Percentiles rank a stretch among this genome's conserved stretches.
Conservation (phyloP, 306 rosid genomes). For the Quercus variabilis region DNA sequence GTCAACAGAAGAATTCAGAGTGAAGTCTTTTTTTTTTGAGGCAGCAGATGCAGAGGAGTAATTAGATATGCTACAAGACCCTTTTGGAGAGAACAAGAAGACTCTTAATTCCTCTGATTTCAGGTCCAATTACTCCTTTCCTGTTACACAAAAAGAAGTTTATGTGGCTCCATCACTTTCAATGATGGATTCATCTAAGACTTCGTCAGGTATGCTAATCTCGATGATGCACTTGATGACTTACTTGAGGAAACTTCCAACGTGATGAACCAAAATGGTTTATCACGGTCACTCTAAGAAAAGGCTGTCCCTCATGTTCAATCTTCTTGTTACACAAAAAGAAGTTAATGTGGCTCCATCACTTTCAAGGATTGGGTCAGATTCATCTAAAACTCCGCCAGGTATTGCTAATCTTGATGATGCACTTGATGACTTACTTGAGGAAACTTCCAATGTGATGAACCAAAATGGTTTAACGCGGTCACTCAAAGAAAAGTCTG, state of each 20-base stretch:
- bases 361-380: conserved; percentile 27
- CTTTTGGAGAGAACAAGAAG: conserved; percentile 47
- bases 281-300: conserved; percentile 26
- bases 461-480: conserved; percentile 19
- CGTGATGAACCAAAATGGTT: conserved; percentile 21
- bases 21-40: conserved; percentile 33
- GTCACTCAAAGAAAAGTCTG: conserved; percentile 30
- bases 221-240: conserved; percentile 82
- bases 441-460: conserved; percentile 46
- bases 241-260: conserved; percentile 62
- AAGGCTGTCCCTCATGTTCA: conserved; percentile 4
- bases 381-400: conserved; percentile 22
- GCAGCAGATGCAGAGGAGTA: conserved; percentile 55
- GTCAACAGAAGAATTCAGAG: conserved; percentile 15
- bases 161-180: conserved; percentile 25
- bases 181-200: conserved; percentile 29
- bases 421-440: conserved; percentile 65
- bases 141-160: conserved; percentile 30
- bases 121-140: conserved; percentile 9
- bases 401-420: conserved; percentile 51
- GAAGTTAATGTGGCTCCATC: conserved; percentile 26
- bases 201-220: conserved; percentile 18
- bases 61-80: conserved; percentile 64
- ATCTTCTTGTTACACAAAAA: conserved; percentile 20
- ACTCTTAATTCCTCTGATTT: conserved; percentile 21